Base-by-base conservation (phyloP, 441 rosid genomes). In the Arabidopsis hybrid region DNA sequence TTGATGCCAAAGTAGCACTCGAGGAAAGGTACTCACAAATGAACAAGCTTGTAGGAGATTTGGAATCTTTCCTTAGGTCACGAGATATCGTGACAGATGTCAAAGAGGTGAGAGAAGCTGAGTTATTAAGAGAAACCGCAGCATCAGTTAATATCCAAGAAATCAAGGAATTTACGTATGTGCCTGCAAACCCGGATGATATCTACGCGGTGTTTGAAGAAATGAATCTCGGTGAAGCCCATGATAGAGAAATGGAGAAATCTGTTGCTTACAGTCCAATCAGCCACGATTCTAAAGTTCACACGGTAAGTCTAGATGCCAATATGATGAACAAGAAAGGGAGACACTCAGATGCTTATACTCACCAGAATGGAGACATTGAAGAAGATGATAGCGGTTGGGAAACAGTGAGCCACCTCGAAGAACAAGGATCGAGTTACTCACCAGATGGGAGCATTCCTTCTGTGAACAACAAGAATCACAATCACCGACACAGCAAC, bases 331-430 rank as follows among this genome's bases (percentile, higher is more conserved):
- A 65, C 66, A 83, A 72, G 61, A 69, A 70, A 78, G 86, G 82
- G 65, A 80, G 84, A 82, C 82, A 85, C 70, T 76, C 86, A n/a
- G 71, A 74, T 55, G 85, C 79, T 21, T 85, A 10, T 29, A 35
- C 67, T 40, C 81, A 83, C 69, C 87, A 81, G 52, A 78, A 84
- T 72, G 85, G 76, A 10, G 89, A 85, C 7, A 71, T 88, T 0
- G 97, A 88, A 76, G 99, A 94, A 69, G 97, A 90, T 55, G 97
- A 91, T 72, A 94, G 99, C 47, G 97, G 89, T 26, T 94, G 97
- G 97, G 97, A 91, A 85, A 90, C 97, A 4, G 96, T 87, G 65
- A 94, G 97, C 77, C 91, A 91, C 72, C 80, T 87, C 1, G 97
- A 92, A 71, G 97, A 95, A 77, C 97, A 91, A 81, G 97, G 93